These are phyloP conservation scores for Nitzschia sp. DNA, from an alignment of 108 stramenopile genomes.

Conservation along the genomic window DNA sequence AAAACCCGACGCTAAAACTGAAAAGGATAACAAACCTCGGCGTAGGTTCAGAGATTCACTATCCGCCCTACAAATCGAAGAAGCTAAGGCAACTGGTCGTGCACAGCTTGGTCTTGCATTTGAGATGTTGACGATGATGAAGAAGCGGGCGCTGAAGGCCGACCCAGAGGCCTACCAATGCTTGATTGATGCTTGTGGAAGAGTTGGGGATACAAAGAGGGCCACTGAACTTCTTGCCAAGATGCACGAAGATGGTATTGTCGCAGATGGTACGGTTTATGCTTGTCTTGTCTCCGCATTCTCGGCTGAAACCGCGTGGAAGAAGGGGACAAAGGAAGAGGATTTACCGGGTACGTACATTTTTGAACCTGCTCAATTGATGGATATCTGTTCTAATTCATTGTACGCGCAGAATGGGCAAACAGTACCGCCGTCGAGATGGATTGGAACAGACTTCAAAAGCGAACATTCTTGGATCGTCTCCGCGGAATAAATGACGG, in stretches of 20 bases:
- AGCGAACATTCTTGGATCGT: constrained; percentile 71
- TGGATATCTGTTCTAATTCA: no score
- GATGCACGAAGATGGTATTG: constrained; percentile 88
- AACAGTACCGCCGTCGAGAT: constrained; percentile 80
- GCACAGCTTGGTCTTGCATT: constrained; percentile 76
- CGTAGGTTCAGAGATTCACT: constrained; percentile 73
- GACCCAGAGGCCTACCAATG: constrained; percentile 82
- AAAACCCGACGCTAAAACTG: not conserved
- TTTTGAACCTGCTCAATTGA: no score
- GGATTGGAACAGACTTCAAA: constrained; percentile 85
- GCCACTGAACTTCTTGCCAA: constrained; percentile 68
- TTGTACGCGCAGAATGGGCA: constrained; percentile 60
- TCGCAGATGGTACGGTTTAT: constrained; percentile 83
- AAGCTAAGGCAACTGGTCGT: constrained; percentile 74
- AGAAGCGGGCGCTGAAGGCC: constrained; percentile 67
- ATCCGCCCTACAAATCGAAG: constrained; percentile 70
- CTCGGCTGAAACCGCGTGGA: constrained; percentile 77
- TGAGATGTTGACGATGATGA: constrained; percentile 86
- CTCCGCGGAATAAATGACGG: constrained; percentile 48
- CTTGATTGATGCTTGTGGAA: constrained; percentile 81
- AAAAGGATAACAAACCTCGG: constrained; percentile 26
- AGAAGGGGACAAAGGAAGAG: constrained; percentile 56
- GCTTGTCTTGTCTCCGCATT: constrained; percentile 83
- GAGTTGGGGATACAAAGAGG: constrained; percentile 81
- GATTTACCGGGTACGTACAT: constrained; percentile 61